Conservation (phyloP, 2,329 filamentous ascomycete genomes). For the Epichloe sibirici region DNA sequence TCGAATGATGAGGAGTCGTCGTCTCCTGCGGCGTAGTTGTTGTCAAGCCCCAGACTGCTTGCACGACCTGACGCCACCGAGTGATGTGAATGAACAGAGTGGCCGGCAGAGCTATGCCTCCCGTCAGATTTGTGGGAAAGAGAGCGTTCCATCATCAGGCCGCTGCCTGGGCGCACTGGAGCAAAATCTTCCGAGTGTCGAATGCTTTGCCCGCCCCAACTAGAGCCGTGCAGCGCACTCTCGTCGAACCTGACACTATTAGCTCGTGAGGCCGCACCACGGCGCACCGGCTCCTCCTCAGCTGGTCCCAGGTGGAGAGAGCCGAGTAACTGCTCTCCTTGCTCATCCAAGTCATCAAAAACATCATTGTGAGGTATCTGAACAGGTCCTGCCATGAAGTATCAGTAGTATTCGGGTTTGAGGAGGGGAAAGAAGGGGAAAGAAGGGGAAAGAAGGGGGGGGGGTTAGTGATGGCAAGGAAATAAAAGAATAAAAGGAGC, state of each 20-base stretch:
- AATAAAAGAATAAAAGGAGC: not conserved
- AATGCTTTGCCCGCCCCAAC: slow-evolving; percentile 67
- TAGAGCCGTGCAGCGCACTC: slow-evolving; percentile 76
- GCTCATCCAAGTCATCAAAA: slow-evolving; percentile 84
- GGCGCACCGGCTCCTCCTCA: slow-evolving; percentile 73
- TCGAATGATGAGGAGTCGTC: slow-evolving; percentile 59
- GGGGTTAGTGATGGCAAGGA: not conserved
- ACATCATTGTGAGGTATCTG: slow-evolving; percentile 71
- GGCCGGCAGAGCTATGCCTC: slow-evolving; percentile 82
- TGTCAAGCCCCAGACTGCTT: slow-evolving; percentile 79
- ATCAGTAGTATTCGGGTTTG: not conserved
- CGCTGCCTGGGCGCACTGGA: slow-evolving; percentile 64
- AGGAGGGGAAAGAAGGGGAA: too few species aligned
- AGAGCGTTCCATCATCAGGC: slow-evolving; percentile 81
- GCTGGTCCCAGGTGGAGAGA: slow-evolving; percentile 69
- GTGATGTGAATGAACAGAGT: slow-evolving; percentile 55
- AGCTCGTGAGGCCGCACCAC: slow-evolving; percentile 79
- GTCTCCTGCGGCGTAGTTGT: slow-evolving; percentile 47
- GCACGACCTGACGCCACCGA: slow-evolving; percentile 69
- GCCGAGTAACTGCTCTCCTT: slow-evolving; percentile 66
- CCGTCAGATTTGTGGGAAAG: slow-evolving; percentile 94
- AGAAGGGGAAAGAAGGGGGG: too few species aligned
- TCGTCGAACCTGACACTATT: slow-evolving; percentile 98
- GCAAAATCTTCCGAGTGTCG: slow-evolving; percentile 76
- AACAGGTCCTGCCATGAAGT: slow-evolving; percentile 50